phyloP scores from a whole-genome alignment of 148 eudicot species.

The Pharnaceum exiguum region DNA sequence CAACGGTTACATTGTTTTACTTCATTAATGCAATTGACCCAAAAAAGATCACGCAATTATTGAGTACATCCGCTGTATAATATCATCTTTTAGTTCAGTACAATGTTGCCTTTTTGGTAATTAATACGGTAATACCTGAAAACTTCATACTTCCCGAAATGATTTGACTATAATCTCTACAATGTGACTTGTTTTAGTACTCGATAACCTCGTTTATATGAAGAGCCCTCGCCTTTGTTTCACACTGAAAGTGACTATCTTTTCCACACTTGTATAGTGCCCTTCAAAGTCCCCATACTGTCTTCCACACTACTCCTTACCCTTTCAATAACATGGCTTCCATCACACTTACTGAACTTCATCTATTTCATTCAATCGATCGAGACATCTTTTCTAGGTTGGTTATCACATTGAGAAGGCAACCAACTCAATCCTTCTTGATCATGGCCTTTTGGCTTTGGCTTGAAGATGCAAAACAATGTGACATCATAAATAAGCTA shows the following conservation, averaged over 20 bases:
- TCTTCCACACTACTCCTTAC: not conserved
- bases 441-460: constrained; percentile 33
- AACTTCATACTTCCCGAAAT: too few species aligned
- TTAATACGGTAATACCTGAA: too few species aligned
- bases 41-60: not conserved
- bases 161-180: too few species aligned
- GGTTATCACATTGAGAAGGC: constrained; percentile 16
- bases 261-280: not conserved
- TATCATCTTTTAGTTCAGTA: too few species aligned
- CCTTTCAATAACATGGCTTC: constrained; percentile 4
- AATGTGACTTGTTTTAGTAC: too few species aligned
- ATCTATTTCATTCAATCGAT: constrained; percentile 18
- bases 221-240: not conserved
- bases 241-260: not conserved
- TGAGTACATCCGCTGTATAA: not conserved
- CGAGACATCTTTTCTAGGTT: constrained; percentile 18
- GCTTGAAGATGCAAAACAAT: constrained; percentile 21
- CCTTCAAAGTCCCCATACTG: not conserved
- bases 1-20: not conserved
- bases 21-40: not conserved
- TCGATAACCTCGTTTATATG: too few species aligned
- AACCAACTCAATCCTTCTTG: constrained; percentile 23
- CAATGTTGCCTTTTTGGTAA: too few species aligned
- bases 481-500: constrained; percentile 7
- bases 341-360: constrained; percentile 30